phyloP scores from a whole-genome alignment of 352 stramenopile genomes.

The Phytophthora melonis region DNA sequence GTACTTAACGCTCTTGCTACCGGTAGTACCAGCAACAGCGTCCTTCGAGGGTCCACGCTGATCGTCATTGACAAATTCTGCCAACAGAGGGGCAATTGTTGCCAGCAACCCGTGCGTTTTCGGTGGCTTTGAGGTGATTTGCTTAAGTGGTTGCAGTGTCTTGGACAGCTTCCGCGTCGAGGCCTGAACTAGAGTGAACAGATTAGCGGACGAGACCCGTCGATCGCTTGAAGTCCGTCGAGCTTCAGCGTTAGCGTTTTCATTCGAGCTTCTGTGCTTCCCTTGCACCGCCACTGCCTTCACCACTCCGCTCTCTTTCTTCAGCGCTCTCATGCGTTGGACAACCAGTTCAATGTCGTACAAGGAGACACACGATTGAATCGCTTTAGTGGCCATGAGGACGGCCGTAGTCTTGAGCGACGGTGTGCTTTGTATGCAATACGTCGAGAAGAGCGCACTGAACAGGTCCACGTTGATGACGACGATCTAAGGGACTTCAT shows the following conservation, averaged over 20 bases:
- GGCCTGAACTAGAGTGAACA: not conserved
- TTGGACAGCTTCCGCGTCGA: not conserved
- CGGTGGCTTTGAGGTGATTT: not conserved
- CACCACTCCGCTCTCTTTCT: not conserved
- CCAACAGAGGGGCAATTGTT: not conserved
- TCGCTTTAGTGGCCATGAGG: not conserved
- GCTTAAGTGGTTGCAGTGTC: not conserved
- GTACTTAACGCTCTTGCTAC: not conserved
- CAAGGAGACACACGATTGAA: slow-evolving; percentile 11
- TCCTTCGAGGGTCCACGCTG: not conserved
- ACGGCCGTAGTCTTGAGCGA: slow-evolving; percentile 31
- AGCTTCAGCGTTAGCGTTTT: not conserved
- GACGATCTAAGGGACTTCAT: slow-evolving; percentile 26
- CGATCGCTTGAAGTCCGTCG: not conserved
- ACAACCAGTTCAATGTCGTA: slow-evolving; percentile 6
- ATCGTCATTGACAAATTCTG: not conserved
- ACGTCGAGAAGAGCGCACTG: slow-evolving; percentile 44
- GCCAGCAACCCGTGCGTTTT: not conserved
- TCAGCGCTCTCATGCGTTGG: slow-evolving; percentile 1
- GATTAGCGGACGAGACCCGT: not conserved
- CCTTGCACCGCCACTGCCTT: not conserved
- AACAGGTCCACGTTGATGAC: slow-evolving; percentile 51
- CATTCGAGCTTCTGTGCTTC: not conserved
- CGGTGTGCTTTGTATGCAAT: slow-evolving; percentile 42
- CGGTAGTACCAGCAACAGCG: not conserved